Evolutionary conservation across 1,284 basidiomycete genomes (phyloP).

Genomic region (Ustilago cynodontis): DNA sequence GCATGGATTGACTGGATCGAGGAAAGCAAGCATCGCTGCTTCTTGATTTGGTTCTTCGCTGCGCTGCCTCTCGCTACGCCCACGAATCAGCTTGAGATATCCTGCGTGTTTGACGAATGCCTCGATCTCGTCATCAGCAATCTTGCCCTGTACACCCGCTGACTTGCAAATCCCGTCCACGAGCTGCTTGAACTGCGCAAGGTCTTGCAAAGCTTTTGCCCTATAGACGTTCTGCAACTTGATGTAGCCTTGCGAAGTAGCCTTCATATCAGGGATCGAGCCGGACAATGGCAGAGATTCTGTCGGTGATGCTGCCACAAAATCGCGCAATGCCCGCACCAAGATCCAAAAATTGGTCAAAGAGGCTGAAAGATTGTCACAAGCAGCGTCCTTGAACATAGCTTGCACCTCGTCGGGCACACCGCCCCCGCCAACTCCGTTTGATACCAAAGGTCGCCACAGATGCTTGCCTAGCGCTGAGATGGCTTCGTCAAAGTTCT

Average conservation of each 20-base stretch:
- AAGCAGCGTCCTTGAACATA: constrained; percentile 76
- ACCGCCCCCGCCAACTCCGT: constrained; percentile 42
- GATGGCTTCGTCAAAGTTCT: constrained; percentile 82
- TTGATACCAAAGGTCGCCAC: constrained; percentile 61
- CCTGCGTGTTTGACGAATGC: constrained; percentile 91
- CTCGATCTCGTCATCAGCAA: constrained; percentile 76
- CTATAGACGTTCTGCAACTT: constrained; percentile 83
- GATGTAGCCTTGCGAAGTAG: constrained; percentile 85
- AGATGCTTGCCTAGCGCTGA: constrained; percentile 63
- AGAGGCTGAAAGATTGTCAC: constrained; percentile 69
- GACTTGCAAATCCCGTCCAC: constrained; percentile 64
- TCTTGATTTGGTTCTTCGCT: constrained; percentile 69
- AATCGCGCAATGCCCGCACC: constrained; percentile 80
- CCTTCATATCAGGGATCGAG: constrained; percentile 94
- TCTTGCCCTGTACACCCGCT: constrained; percentile 38
- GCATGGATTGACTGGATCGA: constrained; percentile 62
- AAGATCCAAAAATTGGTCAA: constrained; percentile 85
- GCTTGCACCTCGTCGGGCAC: constrained; percentile 54
- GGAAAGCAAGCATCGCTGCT: constrained; percentile 53
- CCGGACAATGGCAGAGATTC: constrained; percentile 75
- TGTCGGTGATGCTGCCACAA: constrained; percentile 71
- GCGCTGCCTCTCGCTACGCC: constrained; percentile 73
- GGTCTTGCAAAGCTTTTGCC: constrained; percentile 78
- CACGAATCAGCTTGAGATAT: constrained; percentile 81
- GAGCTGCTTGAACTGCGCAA: constrained; percentile 72